These are phyloP conservation scores for Jacaranda mimosifolia DNA, from an alignment of 257 asterid species.

Conservation along the genomic window DNA sequence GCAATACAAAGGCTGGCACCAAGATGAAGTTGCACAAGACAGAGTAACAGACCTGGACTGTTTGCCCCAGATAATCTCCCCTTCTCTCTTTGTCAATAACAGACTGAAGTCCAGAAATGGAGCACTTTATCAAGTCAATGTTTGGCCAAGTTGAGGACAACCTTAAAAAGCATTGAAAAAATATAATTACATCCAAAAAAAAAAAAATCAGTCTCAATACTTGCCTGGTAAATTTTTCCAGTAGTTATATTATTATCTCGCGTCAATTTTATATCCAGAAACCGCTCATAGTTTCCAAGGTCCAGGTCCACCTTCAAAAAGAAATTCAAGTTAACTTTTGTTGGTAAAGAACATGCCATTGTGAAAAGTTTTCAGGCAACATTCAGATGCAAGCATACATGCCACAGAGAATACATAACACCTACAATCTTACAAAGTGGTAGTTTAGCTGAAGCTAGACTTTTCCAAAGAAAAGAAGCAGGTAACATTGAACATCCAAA, in stretches of 20 bases:
- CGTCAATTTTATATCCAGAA: conserved; percentile 80
- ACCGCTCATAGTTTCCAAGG: conserved; percentile 97
- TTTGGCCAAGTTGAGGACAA: conserved; percentile 8
- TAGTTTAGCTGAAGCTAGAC: neutral
- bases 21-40: neutral
- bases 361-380: neutral
- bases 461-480: conserved; percentile 9
- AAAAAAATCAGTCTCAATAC: conserved; percentile 20
- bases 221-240: conserved; percentile 93
- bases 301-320: conserved; percentile 91
- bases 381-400: neutral
- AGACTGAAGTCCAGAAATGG: conserved; percentile 46
- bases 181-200: neutral
- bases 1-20: conserved; percentile 9
- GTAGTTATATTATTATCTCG: conserved; percentile 91
- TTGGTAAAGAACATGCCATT: neutral
- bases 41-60: conserved; percentile 67
- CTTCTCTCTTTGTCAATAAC: conserved; percentile 80
- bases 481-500: neutral
- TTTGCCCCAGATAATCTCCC: conserved; percentile 79
- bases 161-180: neutral
- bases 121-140: conserved; percentile 33
- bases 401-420: neutral
- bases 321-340: conserved; percentile 35
- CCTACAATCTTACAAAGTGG: neutral